Conservation (phyloP, 129 eudicot species). For the Pulicaria dysenterica region DNA sequence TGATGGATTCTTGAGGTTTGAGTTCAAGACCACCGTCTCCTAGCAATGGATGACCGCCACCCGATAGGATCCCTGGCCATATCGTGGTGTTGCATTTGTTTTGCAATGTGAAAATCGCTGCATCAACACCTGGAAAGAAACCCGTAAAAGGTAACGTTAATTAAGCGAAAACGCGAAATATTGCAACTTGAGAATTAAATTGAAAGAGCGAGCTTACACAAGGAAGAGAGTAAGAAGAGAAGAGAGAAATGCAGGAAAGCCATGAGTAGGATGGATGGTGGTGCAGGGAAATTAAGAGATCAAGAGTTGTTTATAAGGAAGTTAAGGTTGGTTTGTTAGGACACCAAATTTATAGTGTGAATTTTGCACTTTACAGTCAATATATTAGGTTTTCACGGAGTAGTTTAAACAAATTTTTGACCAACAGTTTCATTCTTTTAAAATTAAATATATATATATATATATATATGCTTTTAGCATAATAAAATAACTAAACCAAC, state of each 20-base stretch:
- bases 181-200: constrained; percentile 26
- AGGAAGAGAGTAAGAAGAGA: constrained; percentile 19
- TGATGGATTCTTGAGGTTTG: not conserved
- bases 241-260: constrained; percentile 26
- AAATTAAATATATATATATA: too few relatives aligned
- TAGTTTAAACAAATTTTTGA: not conserved
- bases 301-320: constrained; percentile 21
- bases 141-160: not conserved
- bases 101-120: too few relatives aligned
- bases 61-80: constrained; percentile 53
- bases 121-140: too few relatives aligned
- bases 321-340: constrained; percentile 27
- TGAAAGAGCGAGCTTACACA: constrained; percentile 1
- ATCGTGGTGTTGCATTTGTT: constrained; percentile 5
- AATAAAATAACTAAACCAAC: too few relatives aligned
- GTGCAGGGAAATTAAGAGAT: constrained; percentile 16
- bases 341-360: constrained; percentile 21
- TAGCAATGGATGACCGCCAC: constrained; percentile 37
- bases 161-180: constrained; percentile 9
- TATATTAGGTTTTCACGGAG: constrained; percentile 4
- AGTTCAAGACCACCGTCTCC: constrained; percentile 47
- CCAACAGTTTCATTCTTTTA: not conserved
- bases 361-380: not conserved
- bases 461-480: too few relatives aligned
- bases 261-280: not conserved